A percentile compares a stretch with the other conserved stretches of the same genome.
Evolutionary conservation across 495 filamentous ascomycete genomes (phyloP).

Genomic region (Glutinoglossum americanum): DNA sequence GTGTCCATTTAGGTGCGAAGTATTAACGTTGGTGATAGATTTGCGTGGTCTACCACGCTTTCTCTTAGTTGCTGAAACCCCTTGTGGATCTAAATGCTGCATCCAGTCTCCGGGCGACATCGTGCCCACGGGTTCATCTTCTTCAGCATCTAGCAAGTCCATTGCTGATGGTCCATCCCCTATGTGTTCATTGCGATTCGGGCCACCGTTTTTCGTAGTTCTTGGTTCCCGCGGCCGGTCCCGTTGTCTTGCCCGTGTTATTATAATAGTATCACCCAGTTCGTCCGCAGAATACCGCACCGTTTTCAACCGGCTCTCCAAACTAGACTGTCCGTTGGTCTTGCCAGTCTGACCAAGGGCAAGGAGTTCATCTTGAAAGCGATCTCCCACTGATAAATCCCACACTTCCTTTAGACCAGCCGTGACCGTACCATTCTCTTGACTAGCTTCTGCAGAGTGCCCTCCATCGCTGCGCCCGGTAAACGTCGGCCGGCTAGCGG

Average conservation of each 20-base stretch:
- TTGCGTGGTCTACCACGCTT: not conserved
- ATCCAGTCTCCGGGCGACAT: not conserved
- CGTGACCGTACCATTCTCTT: not conserved
- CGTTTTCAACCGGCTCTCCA: not conserved
- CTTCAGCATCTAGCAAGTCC: not conserved
- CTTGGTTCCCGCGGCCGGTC: not conserved
- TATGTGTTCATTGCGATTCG: not conserved
- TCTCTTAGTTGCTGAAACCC: not conserved
- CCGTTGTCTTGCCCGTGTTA: not conserved
- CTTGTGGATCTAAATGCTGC: not conserved
- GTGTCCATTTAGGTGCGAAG: not conserved
- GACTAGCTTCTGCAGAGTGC: not conserved
- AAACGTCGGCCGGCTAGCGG: not conserved
- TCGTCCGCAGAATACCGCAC: not conserved
- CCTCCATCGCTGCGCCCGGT: not conserved
- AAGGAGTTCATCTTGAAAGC: not conserved
- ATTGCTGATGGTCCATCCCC: not conserved
- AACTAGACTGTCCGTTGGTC: not conserved
- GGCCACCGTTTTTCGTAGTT: not conserved
- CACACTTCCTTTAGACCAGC: not conserved
- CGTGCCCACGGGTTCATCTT: not conserved
- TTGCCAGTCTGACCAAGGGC: not conserved
- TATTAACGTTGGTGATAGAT: not conserved
- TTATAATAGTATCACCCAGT: not conserved
- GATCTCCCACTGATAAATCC: not conserved